These are phyloP conservation scores for Trametes sanguinea DNA, from an alignment of 768 basidiomycete genomes.

Conservation along the genomic window DNA sequence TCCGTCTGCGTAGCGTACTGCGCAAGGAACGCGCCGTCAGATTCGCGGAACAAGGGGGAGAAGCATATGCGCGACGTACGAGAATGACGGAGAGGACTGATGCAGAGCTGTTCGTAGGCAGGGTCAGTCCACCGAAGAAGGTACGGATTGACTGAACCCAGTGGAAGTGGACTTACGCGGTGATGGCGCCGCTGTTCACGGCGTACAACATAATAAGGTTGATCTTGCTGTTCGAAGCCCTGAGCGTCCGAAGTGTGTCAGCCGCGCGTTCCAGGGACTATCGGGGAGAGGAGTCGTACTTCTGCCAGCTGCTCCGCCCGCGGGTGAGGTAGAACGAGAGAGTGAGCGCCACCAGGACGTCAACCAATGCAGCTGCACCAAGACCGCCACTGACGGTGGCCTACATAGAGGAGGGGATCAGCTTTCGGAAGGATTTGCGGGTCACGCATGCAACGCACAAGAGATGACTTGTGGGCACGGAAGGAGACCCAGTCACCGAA, in stretches of 20 bases:
- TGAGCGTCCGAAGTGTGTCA: not conserved
- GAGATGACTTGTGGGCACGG: constrained; percentile 11
- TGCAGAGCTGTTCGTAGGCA: constrained; percentile 5
- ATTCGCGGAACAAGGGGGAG: not conserved
- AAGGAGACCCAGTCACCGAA: constrained; percentile 3
- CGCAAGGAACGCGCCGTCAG: not conserved
- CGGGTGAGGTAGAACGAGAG: constrained; percentile 16
- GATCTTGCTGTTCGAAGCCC: constrained; percentile 14
- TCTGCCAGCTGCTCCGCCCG: constrained; percentile 9
- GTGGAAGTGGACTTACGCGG: constrained; percentile 3
- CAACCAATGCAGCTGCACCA: constrained; percentile 10
- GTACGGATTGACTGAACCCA: not conserved
- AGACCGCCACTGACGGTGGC: constrained; percentile 14
- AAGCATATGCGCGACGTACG: not conserved
- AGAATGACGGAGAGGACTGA: constrained; percentile 19
- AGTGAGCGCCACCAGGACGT: constrained; percentile 21
- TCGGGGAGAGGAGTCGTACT: not conserved
- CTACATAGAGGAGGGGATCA: not conserved
- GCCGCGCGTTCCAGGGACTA: not conserved
- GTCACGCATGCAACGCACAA: not conserved
- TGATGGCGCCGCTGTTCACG: constrained; percentile 21
- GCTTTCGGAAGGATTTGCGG: no score
- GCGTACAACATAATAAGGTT: constrained; percentile 18
- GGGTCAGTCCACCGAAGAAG: not conserved
- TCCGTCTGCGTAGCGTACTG: constrained; percentile 14